Conservation (phyloP, 805 yeast genomes). For the Vanderwaltozyma polyspora region DNA sequence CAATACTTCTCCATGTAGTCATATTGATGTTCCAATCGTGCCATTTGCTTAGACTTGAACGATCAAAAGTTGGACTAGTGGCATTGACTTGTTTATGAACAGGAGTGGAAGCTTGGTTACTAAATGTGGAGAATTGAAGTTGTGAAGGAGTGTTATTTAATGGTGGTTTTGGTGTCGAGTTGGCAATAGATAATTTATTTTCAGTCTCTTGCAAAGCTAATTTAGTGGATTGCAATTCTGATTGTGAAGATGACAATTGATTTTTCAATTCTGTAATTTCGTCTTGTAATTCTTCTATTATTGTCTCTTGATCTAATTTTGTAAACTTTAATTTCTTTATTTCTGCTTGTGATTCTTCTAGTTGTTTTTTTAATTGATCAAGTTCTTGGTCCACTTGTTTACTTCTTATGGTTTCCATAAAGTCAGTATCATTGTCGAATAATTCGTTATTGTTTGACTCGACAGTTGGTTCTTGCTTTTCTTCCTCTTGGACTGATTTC, state of each 20-base stretch:
- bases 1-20: conserved; percentile 68
- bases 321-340: conserved; percentile 25
- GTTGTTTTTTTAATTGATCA: conserved; percentile 28
- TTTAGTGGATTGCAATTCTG: background rate
- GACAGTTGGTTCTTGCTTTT: background rate
- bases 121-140: background rate
- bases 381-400: conserved; percentile 29
- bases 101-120: background rate
- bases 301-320: conserved; percentile 26
- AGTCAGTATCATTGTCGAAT: conserved; percentile 16
- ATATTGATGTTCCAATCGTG: conserved; percentile 79
- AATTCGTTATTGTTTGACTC: conserved; percentile 4
- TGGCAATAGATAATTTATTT: background rate
- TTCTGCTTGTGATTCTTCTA: conserved; percentile 29
- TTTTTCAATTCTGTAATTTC: conserved; percentile 19
- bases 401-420: conserved; percentile 21
- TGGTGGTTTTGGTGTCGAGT: conserved; percentile 14
- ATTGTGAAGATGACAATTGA: background rate
- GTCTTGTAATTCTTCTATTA: conserved; percentile 28
- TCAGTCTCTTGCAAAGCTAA: background rate
- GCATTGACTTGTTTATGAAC: background rate
- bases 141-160: too few relatives aligned
- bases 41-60: conserved; percentile 59
- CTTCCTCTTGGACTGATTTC: background rate
- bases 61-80: conserved; percentile 28